phyloP scores from a whole-genome alignment of 2,329 filamentous ascomycete species.

The Elsinoe ampelina region DNA sequence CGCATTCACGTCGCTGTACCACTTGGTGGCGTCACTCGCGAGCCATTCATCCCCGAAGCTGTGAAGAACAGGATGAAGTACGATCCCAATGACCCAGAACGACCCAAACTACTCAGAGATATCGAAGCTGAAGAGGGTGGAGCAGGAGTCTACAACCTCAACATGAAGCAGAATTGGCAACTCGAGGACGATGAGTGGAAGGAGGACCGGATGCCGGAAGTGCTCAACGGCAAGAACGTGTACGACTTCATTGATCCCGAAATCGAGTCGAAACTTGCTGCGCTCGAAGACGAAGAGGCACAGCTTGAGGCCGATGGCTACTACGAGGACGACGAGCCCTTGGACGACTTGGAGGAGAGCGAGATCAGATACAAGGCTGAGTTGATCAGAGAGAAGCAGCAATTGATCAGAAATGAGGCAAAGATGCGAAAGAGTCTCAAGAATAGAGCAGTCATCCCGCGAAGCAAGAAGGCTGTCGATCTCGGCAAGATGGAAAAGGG shows the following conservation, averaged over 20 bases:
- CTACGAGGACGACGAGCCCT: constrained; percentile 70
- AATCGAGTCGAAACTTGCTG: constrained; percentile 84
- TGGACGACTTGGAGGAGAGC: constrained; percentile 81
- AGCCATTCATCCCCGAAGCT: constrained; percentile 82
- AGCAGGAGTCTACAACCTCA: constrained; percentile 90
- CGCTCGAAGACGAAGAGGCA: constrained; percentile 92
- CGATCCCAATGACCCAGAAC: constrained; percentile 79
- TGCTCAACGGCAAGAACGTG: constrained; percentile 92
- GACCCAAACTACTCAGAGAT: constrained; percentile 71
- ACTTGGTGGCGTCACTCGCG: constrained; percentile 65
- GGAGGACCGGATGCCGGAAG: constrained; percentile 87
- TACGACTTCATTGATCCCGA: constrained; percentile 96
- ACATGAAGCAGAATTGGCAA: constrained; percentile 78
- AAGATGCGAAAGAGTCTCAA: constrained; percentile 94
- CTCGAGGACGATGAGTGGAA: constrained; percentile 90
- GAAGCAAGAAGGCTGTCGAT: constrained; percentile 69
- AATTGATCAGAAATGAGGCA: constrained; percentile 85
- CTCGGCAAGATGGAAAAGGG: constrained; percentile 80
- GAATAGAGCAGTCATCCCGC: constrained; percentile 89
- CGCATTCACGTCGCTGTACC: constrained; percentile 97
- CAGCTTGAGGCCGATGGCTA: constrained; percentile 82
- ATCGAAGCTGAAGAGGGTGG: constrained; percentile 87
- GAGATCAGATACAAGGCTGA: constrained; percentile 87
- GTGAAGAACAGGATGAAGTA: constrained; percentile 77
- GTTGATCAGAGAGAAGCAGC: constrained; percentile 88